Evolutionary conservation across 805 yeast genomes (phyloP).

Genomic region (Dipodascopsis uninucleata): DNA sequence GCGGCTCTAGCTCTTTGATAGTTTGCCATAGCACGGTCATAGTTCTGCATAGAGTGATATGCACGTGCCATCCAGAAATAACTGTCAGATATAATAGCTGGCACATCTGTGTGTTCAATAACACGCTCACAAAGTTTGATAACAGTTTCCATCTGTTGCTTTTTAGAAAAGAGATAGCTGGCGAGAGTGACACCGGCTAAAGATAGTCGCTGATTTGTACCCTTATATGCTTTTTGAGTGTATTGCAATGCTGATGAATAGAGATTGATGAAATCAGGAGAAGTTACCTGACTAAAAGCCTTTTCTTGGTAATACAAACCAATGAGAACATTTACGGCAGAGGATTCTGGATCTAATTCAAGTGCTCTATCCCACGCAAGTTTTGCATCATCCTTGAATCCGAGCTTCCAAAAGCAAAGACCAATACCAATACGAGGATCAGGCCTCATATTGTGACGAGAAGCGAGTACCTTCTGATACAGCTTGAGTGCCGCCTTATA

Average conservation of each 20-base stretch:
- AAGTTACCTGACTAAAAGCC: conserved; percentile 52
- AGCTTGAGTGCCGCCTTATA: conserved; percentile 69
- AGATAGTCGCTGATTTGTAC: conserved; percentile 48
- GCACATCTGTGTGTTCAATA: conserved; percentile 39
- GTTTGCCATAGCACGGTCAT: conserved; percentile 62
- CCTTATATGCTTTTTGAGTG: conserved; percentile 40
- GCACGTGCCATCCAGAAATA: conserved; percentile 85
- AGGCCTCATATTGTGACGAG: conserved; percentile 71
- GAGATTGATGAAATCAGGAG: conserved; percentile 53
- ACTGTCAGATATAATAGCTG: conserved; percentile 56
- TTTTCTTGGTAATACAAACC: conserved; percentile 65
- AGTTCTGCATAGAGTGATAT: conserved; percentile 56
- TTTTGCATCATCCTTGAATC: conserved; percentile 71
- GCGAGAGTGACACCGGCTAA: conserved; percentile 59
- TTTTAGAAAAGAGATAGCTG: conserved; percentile 66
- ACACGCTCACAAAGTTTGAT: conserved; percentile 54
- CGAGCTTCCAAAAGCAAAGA: conserved; percentile 84
- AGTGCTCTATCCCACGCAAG: conserved; percentile 79
- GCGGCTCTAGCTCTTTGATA: conserved; percentile 69
- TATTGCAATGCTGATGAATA: conserved; percentile 58
- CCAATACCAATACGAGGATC: conserved; percentile 96
- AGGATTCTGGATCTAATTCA: conserved; percentile 58
- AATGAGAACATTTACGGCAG: conserved; percentile 61
- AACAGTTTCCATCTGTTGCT: conserved; percentile 51
- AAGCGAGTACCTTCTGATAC: conserved; percentile 75